phyloP scores from a whole-genome alignment of 2,329 filamentous ascomycete genomes.

The Aspergillus jensenii region DNA sequence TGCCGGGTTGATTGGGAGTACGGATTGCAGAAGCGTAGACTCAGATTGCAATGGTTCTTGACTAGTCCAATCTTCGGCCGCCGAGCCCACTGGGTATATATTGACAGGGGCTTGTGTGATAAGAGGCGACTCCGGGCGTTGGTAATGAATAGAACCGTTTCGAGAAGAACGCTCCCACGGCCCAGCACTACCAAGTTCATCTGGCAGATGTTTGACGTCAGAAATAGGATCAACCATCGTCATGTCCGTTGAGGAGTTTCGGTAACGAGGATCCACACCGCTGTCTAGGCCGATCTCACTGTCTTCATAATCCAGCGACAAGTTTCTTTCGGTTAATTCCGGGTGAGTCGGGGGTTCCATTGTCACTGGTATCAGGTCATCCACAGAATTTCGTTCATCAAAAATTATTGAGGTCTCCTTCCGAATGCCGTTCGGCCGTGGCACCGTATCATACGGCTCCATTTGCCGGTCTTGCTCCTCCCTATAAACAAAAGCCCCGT shows the following conservation, averaged over 20 bases:
- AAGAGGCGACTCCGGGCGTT: conserved; percentile 15
- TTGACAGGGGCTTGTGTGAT: conserved; percentile 10
- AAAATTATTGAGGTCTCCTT: neutral
- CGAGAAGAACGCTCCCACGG: conserved; percentile 10
- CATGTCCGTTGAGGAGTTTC: conserved; percentile 4
- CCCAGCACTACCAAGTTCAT: conserved; percentile 25
- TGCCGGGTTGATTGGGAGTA: conserved; percentile 35
- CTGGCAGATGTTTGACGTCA: conserved; percentile 14
- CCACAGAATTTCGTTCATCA: neutral
- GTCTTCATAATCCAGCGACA: conserved; percentile 10
- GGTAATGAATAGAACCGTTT: conserved; percentile 13
- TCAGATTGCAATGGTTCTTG: conserved; percentile 14
- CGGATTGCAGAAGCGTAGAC: conserved; percentile 29
- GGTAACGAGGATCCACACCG: conserved; percentile 15
- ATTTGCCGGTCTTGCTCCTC: neutral
- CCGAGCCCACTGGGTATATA: neutral
- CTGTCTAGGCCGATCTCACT: conserved; percentile 20
- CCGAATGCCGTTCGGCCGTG: neutral
- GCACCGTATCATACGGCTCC: neutral
- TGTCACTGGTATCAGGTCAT: neutral
- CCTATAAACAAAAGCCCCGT: neutral
- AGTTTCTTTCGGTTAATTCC: neutral
- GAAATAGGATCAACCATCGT: conserved; percentile 6
- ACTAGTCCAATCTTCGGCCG: conserved; percentile 12
- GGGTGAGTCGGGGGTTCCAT: neutral